Percentiles rank a stretch among this genome's conserved stretches.
These are phyloP conservation scores for Elsinoe batatas DNA, from an alignment of 2,329 filamentous ascomycete genomes.

Conservation along the genomic window DNA sequence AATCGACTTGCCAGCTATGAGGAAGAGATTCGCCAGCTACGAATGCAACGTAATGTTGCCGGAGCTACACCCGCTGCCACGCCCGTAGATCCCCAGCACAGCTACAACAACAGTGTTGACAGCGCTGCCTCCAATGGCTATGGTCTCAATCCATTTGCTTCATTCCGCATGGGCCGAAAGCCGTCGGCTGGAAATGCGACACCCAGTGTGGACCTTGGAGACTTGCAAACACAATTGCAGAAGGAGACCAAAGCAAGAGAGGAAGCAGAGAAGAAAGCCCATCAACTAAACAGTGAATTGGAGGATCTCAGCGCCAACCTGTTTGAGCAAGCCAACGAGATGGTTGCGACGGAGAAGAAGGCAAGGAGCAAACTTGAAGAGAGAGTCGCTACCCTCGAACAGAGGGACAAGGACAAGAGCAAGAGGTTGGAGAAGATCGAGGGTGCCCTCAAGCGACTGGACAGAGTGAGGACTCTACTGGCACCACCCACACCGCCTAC, in stretches of 20 bases:
- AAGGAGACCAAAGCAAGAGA: constrained; percentile 55
- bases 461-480: constrained; percentile 56
- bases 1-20: constrained; percentile 63
- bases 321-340: constrained; percentile 74
- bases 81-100: constrained; percentile 17
- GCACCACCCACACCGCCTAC: constrained; percentile 9
- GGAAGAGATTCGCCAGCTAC: constrained; percentile 58
- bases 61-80: constrained; percentile 21
- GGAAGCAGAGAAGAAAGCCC: constrained; percentile 56
- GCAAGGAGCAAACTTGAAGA: constrained; percentile 63
- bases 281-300: constrained; percentile 58
- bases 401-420: constrained; percentile 59
- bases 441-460: constrained; percentile 59
- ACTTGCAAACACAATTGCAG: constrained; percentile 50
- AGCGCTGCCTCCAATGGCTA: constrained; percentile 16
- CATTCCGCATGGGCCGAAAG: constrained; percentile 16
- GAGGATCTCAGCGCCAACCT: constrained; percentile 64
- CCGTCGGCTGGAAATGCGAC: constrained; percentile 22
- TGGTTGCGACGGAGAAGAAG: constrained; percentile 66
- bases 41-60: constrained; percentile 28
- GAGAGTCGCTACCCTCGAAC: constrained; percentile 57
- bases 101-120: constrained; percentile 16
- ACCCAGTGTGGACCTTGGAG: constrained; percentile 17
- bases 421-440: constrained; percentile 61
- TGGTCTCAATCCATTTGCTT: constrained; percentile 23